Percentiles rank a stretch among this genome's conserved stretches.
Conservation (phyloP, 768 basidiomycete genomes). For the Macrolepiota dolichaula region DNA sequence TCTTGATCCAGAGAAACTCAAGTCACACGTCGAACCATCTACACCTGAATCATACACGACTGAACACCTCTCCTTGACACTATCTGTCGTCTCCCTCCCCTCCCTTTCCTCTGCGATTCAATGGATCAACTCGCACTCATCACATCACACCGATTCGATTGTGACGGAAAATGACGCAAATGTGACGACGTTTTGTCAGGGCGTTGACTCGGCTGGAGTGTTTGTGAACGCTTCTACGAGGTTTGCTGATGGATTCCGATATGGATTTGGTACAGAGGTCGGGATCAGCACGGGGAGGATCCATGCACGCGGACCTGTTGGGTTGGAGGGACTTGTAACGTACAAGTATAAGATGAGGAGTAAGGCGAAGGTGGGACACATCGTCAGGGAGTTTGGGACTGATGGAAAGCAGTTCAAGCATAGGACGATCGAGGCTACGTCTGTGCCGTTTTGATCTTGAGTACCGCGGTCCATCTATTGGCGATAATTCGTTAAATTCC, state of each 20-base stretch:
- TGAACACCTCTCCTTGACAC: constrained; percentile 83
- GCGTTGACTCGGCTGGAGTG: constrained; percentile 89
- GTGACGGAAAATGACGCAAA: constrained; percentile 74
- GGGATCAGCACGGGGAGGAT: constrained; percentile 97
- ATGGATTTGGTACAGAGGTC: constrained; percentile 97
- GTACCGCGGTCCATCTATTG: background rate
- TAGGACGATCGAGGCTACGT: constrained; percentile 36
- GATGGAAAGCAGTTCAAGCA: constrained; percentile 80
- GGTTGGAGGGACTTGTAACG: constrained; percentile 87
- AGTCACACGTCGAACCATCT: constrained; percentile 49
- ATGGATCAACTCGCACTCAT: constrained; percentile 91
- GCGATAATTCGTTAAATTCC: background rate
- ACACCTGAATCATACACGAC: constrained; percentile 69
- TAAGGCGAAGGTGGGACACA: constrained; percentile 67
- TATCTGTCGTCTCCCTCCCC: constrained; percentile 76
- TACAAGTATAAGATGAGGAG: constrained; percentile 96
- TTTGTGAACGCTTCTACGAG: constrained; percentile 95
- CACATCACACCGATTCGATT: constrained; percentile 94
- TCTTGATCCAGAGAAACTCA: constrained; percentile 29
- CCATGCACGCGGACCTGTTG: constrained; percentile 95
- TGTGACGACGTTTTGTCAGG: constrained; percentile 73
- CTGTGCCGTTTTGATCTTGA: constrained; percentile 39
- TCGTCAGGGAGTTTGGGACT: constrained; percentile 81
- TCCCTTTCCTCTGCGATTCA: constrained; percentile 72
- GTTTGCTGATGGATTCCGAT: constrained; percentile 95